phyloP scores from a whole-genome alignment of 768 basidiomycete genomes.

The Phaffia tasmanica region DNA sequence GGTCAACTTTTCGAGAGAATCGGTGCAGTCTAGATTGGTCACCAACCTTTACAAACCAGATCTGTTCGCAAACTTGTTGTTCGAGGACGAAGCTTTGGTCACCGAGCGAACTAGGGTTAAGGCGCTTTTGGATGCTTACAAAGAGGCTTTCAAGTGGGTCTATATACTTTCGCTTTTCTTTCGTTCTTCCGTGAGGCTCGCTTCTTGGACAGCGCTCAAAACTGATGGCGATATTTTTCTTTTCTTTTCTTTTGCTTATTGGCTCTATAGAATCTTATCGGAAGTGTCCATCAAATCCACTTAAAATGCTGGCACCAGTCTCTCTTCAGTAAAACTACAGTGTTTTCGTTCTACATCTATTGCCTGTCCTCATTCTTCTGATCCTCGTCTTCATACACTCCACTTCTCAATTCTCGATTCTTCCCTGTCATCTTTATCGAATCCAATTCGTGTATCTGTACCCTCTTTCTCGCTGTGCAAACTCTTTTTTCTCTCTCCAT shows the following conservation, averaged over 20 bases:
- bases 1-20: constrained; percentile 91
- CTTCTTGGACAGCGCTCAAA: too few species aligned
- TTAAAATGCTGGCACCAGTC: constrained; percentile 8
- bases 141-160: constrained; percentile 44
- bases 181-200: not conserved
- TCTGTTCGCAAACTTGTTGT: constrained; percentile 75
- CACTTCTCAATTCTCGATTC: not conserved
- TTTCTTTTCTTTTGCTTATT: not conserved
- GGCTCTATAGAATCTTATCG: constrained; percentile 32
- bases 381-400: not conserved
- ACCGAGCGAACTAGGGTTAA: constrained; percentile 89
- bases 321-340: not conserved
- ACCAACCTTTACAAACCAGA: constrained; percentile 88
- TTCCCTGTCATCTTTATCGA: not conserved
- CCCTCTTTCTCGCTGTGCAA: not conserved
- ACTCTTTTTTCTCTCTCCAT: not conserved
- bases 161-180: not conserved
- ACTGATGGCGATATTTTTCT: too few species aligned
- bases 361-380: not conserved
- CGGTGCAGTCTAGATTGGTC: constrained; percentile 94
- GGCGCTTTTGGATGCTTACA: constrained; percentile 88
- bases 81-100: constrained; percentile 90
- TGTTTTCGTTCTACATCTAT: not conserved
- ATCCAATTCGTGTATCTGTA: too few species aligned
- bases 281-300: constrained; percentile 36